Evolutionary conservation across 805 yeast genomes (phyloP).

Genomic region (Saccharomycopsis fodiens): DNA sequence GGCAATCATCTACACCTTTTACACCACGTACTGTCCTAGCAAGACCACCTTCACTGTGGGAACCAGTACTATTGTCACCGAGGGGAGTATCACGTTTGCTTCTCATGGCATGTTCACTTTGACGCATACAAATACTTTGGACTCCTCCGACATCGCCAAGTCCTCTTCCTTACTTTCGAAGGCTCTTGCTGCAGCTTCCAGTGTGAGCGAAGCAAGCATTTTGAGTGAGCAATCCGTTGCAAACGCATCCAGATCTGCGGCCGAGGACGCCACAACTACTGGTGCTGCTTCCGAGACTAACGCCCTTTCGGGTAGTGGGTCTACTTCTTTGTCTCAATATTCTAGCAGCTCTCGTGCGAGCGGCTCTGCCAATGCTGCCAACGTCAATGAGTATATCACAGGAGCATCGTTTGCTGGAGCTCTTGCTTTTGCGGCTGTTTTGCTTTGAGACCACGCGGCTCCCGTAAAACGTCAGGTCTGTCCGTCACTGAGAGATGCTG

Average conservation of each 20-base stretch:
- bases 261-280: not conserved
- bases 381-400: slow-evolving; percentile 4
- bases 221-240: slow-evolving; percentile 14
- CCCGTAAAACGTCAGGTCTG: too few species aligned
- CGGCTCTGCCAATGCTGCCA: slow-evolving; percentile 9
- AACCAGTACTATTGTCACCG: slow-evolving; percentile 8
- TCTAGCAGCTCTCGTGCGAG: slow-evolving; percentile 2
- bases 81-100: slow-evolving; percentile 17
- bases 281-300: not conserved
- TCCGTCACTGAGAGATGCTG: too few species aligned
- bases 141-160: slow-evolving; percentile 13
- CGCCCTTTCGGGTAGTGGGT: not conserved
- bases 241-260: slow-evolving; percentile 12
- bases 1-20: slow-evolving; percentile 20
- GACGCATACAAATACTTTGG: slow-evolving; percentile 16
- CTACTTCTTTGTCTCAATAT: not conserved
- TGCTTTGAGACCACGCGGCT: too few species aligned
- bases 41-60: slow-evolving; percentile 16
- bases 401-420: slow-evolving; percentile 19
- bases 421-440: slow-evolving; percentile 18
- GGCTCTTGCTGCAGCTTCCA: slow-evolving; percentile 17
- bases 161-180: slow-evolving; percentile 16
- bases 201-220: slow-evolving; percentile 14
- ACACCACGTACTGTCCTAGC: slow-evolving; percentile 14
- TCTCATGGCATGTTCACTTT: slow-evolving; percentile 19